phyloP scores from a whole-genome alignment of 768 basidiomycete species.

The Lactarius hengduanensis region DNA sequence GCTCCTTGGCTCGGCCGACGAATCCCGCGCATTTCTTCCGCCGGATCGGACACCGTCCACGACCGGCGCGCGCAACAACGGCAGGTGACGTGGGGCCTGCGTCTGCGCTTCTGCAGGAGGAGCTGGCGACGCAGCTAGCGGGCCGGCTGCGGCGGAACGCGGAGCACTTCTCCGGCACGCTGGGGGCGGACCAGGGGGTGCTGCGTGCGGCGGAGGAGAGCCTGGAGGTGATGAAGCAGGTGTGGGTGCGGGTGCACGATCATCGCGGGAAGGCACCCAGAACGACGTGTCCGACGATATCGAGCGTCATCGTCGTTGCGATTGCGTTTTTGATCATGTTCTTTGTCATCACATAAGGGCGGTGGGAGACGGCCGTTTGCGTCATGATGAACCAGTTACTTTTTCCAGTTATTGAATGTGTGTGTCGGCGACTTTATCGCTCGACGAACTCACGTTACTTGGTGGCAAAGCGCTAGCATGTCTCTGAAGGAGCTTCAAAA shows the following conservation, averaged over 20 bases:
- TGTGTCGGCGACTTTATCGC: too few species aligned
- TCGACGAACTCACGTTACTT: too few species aligned
- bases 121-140: slow-evolving; percentile 32
- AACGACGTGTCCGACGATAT: slow-evolving; percentile 53
- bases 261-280: slow-evolving; percentile 48
- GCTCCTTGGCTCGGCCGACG: slow-evolving; percentile 9
- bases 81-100: slow-evolving; percentile 26
- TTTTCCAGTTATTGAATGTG: too few species aligned
- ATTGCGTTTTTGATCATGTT: slow-evolving; percentile 68
- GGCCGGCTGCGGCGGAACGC: slow-evolving; percentile 80
- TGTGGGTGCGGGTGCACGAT: slow-evolving; percentile 45
- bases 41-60: slow-evolving; percentile 25
- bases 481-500: too few species aligned
- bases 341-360: slow-evolving; percentile 56
- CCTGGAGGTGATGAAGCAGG: slow-evolving; percentile 61
- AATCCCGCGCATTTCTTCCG: slow-evolving; percentile 34
- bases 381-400: too few species aligned
- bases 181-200: slow-evolving; percentile 73
- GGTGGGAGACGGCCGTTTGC: too few species aligned
- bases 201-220: slow-evolving; percentile 66
- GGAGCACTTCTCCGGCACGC: slow-evolving; percentile 65
- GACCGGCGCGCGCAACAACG: background rate
- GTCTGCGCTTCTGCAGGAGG: too few species aligned
- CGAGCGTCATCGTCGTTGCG: slow-evolving; percentile 54
- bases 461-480: too few species aligned